Evolutionary conservation across 257 asterid genomes (phyloP), one percentile per base, ranked within the genome.

Genomic region (Capsicum pubescens): DNA sequence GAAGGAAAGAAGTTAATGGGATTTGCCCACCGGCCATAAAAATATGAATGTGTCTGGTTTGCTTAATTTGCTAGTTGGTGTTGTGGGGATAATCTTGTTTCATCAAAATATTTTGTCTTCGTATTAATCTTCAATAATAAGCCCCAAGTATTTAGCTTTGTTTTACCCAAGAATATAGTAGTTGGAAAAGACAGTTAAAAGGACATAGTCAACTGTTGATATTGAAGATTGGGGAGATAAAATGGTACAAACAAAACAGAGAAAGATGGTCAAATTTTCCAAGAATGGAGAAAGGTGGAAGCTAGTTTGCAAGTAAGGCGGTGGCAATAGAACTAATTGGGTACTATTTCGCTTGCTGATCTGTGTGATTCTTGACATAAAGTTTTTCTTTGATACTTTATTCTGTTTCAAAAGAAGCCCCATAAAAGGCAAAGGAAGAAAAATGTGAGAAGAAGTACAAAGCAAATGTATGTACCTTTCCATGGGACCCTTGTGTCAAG

Each of bases 21-120:
- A 74, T 74, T 50, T 19, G 21, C 44, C 21, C 59, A 81, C 61
- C 84, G 85, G 86, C 89, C 61, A 70, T 17, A 85, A 80, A 46
- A 48, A 68, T 57, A 69, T 83, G 67, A 2, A 21, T 48, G 50
- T 21, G 42, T 74, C 61, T 74, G 46, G 46, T 50, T 74, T 74
- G 46, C 81, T 50, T 50, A 74, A 7, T 52, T 74, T 50, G 81
- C 44, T 74, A 21, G 57, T 72, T 72, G 80, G 44, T 72, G 39
- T 19, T 48, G 80, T 48, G 60, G 39, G 81, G 61, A 50, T 50
- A 13, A 72, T 67, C 46, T 66, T 32, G 72, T 72, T 72, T 72
- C n/a, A 11, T 72, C 61, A 26, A 26, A 26, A 76, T 76, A 76
- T 76, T 50, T 50, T 76, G 63, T 26, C 63, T 50, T 76, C 10